These are phyloP conservation scores for Chrysoporthe puriensis DNA, from an alignment of 2,329 filamentous ascomycete species.

Conservation along the genomic window DNA sequence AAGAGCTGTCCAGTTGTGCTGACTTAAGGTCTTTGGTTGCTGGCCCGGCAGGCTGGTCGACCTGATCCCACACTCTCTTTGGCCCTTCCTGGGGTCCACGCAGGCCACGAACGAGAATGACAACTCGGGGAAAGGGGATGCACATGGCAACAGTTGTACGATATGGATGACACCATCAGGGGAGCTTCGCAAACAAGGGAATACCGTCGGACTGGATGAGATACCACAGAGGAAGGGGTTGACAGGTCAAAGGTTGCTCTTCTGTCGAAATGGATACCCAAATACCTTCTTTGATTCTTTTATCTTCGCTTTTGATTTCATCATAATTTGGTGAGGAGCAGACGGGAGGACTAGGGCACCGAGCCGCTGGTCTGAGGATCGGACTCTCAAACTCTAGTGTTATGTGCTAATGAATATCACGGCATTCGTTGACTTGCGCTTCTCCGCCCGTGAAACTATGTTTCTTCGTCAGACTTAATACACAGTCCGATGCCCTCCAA, in stretches of 20 bases:
- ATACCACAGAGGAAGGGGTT: conserved; percentile 9
- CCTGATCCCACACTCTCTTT: conserved; percentile 14
- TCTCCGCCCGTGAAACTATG: not conserved
- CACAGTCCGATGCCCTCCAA: too few species aligned
- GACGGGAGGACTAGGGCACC: not conserved
- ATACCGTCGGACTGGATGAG: not conserved
- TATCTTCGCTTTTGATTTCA: conserved; percentile 4
- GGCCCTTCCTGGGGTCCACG: not conserved
- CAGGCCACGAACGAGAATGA: not conserved
- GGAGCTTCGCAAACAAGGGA: conserved; percentile 4
- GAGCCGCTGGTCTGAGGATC: not conserved
- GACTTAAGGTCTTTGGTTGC: conserved; percentile 12
- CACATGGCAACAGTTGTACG: conserved; percentile 11
- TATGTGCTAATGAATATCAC: conserved; percentile 17
- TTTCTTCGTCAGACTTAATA: not conserved
- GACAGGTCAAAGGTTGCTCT: conserved; percentile 7
- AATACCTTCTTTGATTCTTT: conserved; percentile 13
- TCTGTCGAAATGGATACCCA: conserved; percentile 28
- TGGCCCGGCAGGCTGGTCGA: conserved; percentile 25
- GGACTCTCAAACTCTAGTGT: not conserved
- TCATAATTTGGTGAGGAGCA: not conserved
- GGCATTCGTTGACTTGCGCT: conserved; percentile 13
- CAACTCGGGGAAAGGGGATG: not conserved
- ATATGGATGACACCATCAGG: conserved; percentile 11
- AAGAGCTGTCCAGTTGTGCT: conserved; percentile 22